Percentiles rank a stretch among this genome's conserved stretches.
Evolutionary conservation across 495 filamentous ascomycete species (phyloP).

Genomic region (Neurospora hispaniola): DNA sequence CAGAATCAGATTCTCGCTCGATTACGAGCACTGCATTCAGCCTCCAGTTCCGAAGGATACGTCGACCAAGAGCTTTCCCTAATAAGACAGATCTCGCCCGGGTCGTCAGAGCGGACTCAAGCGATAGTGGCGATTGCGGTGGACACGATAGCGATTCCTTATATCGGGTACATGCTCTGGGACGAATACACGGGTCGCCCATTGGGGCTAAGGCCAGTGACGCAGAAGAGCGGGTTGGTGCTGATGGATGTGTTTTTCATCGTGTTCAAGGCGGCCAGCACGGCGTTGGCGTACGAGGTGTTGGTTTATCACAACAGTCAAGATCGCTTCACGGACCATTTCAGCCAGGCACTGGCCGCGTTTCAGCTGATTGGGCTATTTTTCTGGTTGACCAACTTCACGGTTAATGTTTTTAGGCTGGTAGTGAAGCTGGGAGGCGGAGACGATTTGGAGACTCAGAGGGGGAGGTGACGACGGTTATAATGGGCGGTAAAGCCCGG

Average conservation of each 20-base stretch:
- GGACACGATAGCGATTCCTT: slow-evolving; percentile 79
- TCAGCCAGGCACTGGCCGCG: slow-evolving; percentile 67
- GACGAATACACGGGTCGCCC: slow-evolving; percentile 95
- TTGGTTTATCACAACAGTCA: slow-evolving; percentile 53
- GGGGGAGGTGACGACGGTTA: neutral
- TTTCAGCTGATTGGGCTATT: slow-evolving; percentile 76
- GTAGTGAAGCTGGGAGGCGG: slow-evolving; percentile 58
- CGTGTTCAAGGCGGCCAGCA: slow-evolving; percentile 86
- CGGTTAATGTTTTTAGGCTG: slow-evolving; percentile 77
- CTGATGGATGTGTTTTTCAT: slow-evolving; percentile 93
- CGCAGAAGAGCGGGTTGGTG: slow-evolving; percentile 75
- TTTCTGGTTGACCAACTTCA: slow-evolving; percentile 84
- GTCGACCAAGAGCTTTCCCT: neutral
- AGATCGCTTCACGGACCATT: slow-evolving; percentile 44
- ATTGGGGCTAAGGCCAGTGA: slow-evolving; percentile 70
- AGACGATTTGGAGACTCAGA: slow-evolving; percentile 24
- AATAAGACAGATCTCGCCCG: neutral
- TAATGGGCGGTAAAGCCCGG: neutral
- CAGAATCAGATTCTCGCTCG: neutral
- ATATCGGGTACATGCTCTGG: slow-evolving; percentile 85
- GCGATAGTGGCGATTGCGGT: slow-evolving; percentile 85
- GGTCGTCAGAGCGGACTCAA: slow-evolving; percentile 52
- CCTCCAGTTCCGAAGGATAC: neutral
- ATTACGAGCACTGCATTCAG: neutral
- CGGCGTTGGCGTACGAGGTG: slow-evolving; percentile 79